Evolutionary conservation across 192 early-diverging fungal genomes (phyloP), one percentile per base, ranked within the genome.

Genomic region (Rhizoclosmatium globosum): DNA sequence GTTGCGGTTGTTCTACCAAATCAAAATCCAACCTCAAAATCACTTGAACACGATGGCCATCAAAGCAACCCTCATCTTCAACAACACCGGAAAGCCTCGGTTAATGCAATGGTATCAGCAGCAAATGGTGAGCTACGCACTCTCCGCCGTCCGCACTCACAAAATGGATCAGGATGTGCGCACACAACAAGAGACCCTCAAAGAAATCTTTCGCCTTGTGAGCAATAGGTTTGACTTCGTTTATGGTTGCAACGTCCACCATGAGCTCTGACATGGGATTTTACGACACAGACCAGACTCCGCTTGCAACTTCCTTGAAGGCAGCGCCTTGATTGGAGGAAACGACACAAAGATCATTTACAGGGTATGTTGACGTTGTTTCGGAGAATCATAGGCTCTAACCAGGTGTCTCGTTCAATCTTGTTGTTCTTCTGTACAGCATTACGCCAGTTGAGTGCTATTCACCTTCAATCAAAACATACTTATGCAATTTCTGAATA

Each of bases 41-140:
- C 31, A 31, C 31, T 31, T 31, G 31, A 31, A 31, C 31, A 31
- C 56, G 7, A 79, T 77, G 80, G 71, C 80, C 59, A 96, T 99
- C 80, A 93, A 95, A 76, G 95, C 95, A n/a, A 96, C 97, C n/a
- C 91, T 98, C 76, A 98, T 98, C 83, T 98, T 99, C 86, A 99
- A 99, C 87, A 97, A 96, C 82, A 92, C 94, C 75, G 98, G 98
- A 67, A 98, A 97, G 79, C 94, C 98, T 50, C 91, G 98, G 74
- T 82, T 98, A 38, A 92, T 95, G 79, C 93, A 95, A 80, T 97
- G 96, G 86, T 99, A 98, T 83, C 92, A 95, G 80, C 95, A 95
- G 71, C 87, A 98, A 57, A 94, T 94, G 89, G 79, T 83, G 65
- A 13, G 50, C 23, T 11, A 15, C 45, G 42, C 17, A 64, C 47